Evolutionary conservation across 495 filamentous ascomycete genomes (phyloP).

Genomic region (Letharia columbiana): DNA sequence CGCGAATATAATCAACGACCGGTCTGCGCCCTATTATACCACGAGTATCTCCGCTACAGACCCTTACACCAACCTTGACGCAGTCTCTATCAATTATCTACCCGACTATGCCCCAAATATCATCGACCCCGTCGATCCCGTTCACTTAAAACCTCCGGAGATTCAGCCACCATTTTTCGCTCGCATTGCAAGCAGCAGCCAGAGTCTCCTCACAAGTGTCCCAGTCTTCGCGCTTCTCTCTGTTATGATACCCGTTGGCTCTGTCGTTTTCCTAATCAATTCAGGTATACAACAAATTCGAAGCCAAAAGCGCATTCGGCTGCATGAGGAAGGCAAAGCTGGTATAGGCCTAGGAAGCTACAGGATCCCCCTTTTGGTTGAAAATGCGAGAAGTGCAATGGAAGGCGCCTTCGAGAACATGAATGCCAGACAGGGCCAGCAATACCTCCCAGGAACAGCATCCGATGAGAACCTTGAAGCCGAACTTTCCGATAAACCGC

Average conservation of each 20-base stretch:
- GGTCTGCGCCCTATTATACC: conserved; percentile 73
- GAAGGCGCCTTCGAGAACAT: conserved; percentile 67
- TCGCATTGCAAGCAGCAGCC: conserved; percentile 27
- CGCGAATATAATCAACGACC: conserved; percentile 78
- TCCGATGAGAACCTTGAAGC: conserved; percentile 27
- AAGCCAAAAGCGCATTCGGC: conserved; percentile 60
- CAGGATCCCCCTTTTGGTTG: conserved; percentile 64
- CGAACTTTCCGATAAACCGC: not conserved
- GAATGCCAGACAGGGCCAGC: conserved; percentile 51
- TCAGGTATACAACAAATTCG: conserved; percentile 63
- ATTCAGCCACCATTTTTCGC: conserved; percentile 31
- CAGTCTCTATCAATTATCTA: conserved; percentile 61
- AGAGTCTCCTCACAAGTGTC: conserved; percentile 32
- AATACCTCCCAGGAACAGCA: conserved; percentile 44
- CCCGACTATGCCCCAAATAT: conserved; percentile 66
- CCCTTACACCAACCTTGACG: conserved; percentile 58
- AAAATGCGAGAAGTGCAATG: conserved; percentile 55
- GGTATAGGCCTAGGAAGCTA: conserved; percentile 58
- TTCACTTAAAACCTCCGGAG: conserved; percentile 38
- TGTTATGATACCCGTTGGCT: conserved; percentile 59
- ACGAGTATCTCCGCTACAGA: conserved; percentile 63
- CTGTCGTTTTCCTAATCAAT: conserved; percentile 64
- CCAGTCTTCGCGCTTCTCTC: conserved; percentile 55
- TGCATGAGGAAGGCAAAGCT: conserved; percentile 65
- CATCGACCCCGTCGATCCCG: conserved; percentile 58